Evolutionary conservation across 495 filamentous ascomycete species (phyloP).

Genomic region (Terfezia boudieri): DNA sequence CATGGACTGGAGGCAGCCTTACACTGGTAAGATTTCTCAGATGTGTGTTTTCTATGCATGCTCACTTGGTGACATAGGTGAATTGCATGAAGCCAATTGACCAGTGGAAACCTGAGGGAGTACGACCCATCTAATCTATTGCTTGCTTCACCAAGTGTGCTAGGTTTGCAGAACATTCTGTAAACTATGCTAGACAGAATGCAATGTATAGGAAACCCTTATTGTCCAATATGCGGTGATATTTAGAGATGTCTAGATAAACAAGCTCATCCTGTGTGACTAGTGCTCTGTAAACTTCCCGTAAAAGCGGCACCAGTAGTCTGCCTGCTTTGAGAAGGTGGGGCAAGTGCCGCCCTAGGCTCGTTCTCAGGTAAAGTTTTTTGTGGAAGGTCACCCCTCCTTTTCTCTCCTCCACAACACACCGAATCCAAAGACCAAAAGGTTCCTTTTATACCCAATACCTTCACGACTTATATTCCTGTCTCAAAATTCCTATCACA

Average conservation of each 20-base stretch:
- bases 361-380: too few species aligned
- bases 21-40: conserved; percentile 4
- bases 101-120: not conserved
- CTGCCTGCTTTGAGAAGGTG: too few species aligned
- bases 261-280: too few species aligned
- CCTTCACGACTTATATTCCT: conserved; percentile 1
- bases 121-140: not conserved
- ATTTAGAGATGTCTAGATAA: too few species aligned
- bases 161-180: too few species aligned
- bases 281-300: too few species aligned
- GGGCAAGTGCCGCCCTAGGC: too few species aligned
- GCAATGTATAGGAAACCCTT: too few species aligned
- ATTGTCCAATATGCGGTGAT: too few species aligned
- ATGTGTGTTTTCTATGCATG: not conserved
- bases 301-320: too few species aligned
- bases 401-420: conserved; percentile 12
- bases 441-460: not conserved
- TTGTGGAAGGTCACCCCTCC: conserved; percentile 6
- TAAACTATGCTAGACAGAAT: too few species aligned
- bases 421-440: not conserved
- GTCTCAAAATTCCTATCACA: conserved; percentile 19
- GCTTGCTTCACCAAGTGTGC: not conserved
- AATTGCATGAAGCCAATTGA: not conserved
- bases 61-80: not conserved
- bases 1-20: conserved; percentile 13